phyloP scores from a whole-genome alignment of 2,329 filamentous ascomycete genomes.

The Arthrobotrys sinensis region DNA sequence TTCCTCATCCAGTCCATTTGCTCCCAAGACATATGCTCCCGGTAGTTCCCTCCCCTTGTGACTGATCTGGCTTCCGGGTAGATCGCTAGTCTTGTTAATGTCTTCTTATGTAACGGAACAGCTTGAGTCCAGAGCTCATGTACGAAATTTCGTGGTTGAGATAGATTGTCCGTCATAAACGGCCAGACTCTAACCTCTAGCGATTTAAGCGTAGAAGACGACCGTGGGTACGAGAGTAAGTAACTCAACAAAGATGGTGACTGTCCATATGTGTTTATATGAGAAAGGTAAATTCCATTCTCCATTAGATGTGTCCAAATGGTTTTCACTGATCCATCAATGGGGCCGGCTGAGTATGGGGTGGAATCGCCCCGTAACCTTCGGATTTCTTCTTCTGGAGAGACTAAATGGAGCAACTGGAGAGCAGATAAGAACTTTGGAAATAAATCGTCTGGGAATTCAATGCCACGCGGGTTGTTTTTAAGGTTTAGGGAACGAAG shows the following conservation, averaged over 20 bases:
- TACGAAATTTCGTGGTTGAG: background rate
- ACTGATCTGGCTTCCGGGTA: conserved; percentile 2
- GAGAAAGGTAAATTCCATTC: conserved; percentile 10
- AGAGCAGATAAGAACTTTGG: background rate
- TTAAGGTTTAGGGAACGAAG: conserved; percentile 16
- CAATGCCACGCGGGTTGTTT: background rate
- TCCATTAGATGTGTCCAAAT: conserved; percentile 26
- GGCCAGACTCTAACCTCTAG: conserved; percentile 24
- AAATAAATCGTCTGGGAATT: conserved; percentile 2
- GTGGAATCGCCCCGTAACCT: background rate
- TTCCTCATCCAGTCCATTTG: background rate
- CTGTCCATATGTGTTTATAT: conserved; percentile 16
- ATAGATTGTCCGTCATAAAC: background rate
- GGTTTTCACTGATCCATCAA: background rate
- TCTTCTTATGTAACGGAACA: background rate
- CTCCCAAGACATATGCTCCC: background rate
- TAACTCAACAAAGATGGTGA: conserved; percentile 1
- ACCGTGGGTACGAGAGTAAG: conserved; percentile 5
- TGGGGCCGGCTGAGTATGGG: background rate
- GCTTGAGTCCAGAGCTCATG: conserved; percentile 14
- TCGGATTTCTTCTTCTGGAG: conserved; percentile 5
- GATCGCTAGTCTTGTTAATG: background rate
- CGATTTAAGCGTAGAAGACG: background rate
- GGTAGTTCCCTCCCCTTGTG: background rate
- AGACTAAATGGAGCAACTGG: background rate